Evolutionary conservation across 2,329 filamentous ascomycete species (phyloP).

Genomic region (Alternaria brassicae): DNA sequence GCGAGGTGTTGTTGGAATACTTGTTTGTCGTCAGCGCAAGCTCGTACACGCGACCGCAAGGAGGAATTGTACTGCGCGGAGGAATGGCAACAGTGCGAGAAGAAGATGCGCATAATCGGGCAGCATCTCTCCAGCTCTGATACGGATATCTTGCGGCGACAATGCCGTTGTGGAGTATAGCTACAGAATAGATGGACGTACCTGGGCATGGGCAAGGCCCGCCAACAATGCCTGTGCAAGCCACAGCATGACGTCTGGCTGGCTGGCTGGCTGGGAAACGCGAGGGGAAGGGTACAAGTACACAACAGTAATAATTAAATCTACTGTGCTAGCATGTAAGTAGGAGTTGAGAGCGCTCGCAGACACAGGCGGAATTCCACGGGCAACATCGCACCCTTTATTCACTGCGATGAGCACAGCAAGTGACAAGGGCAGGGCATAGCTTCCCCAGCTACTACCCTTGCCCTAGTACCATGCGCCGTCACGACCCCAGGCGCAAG

Average conservation of each 20-base stretch:
- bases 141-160: conserved; percentile 14
- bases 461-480: conserved; percentile 21
- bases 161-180: conserved; percentile 16
- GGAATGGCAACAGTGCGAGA: conserved; percentile 42
- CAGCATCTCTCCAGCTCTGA: conserved; percentile 39
- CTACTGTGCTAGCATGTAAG: conserved; percentile 17
- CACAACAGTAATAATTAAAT: conserved; percentile 21
- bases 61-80: conserved; percentile 33
- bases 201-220: conserved; percentile 41
- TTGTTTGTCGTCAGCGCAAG: conserved; percentile 41
- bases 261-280: conserved; percentile 28
- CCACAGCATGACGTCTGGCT: conserved; percentile 46
- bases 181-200: conserved; percentile 31
- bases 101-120: conserved; percentile 30
- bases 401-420: conserved; percentile 10
- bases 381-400: conserved; percentile 31
- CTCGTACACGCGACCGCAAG: conserved; percentile 27
- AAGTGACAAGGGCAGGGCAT: conserved; percentile 10
- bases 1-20: conserved; percentile 37
- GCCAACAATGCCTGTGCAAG: conserved; percentile 46
- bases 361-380: conserved; percentile 1
- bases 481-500: conserved; percentile 19
- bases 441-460: conserved; percentile 24
- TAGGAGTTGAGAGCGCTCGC: conserved; percentile 25
- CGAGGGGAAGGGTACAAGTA: conserved; percentile 11